Percentiles rank a stretch among this genome's conserved stretches.
These are phyloP conservation scores for Cryptosporidium ryanae DNA, from an alignment of 169 alveolate species.

Conservation along the genomic window DNA sequence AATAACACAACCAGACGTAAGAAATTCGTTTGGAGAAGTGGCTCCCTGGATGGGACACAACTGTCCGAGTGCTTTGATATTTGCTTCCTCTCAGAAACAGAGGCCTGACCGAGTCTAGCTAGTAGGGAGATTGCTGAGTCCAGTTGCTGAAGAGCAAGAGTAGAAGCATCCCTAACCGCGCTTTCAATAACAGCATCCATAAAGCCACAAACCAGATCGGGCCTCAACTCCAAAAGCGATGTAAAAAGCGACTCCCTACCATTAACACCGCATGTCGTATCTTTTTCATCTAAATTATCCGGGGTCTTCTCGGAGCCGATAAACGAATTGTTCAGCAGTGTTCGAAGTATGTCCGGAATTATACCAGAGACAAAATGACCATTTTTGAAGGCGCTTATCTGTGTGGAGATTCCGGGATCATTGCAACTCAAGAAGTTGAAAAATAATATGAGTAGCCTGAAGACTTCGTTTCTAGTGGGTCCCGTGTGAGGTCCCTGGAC, in stretches of 20 bases:
- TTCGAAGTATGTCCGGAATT: constrained; percentile 8
- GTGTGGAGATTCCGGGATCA: constrained; percentile 9
- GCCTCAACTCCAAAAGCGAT: constrained; percentile 47
- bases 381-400: neutral
- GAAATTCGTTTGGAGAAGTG: too few relatives aligned
- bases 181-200: constrained; percentile 48
- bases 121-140: constrained; percentile 35
- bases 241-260: constrained; percentile 22
- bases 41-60: too few relatives aligned
- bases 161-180: constrained; percentile 7
- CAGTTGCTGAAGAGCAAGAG: constrained; percentile 23
- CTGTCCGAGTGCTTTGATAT: neutral
- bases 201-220: constrained; percentile 44
- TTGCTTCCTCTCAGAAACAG: constrained; percentile 16
- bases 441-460: constrained; percentile 10
- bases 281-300: constrained; percentile 10
- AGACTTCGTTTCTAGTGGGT: constrained; percentile 27
- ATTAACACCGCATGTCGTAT: neutral
- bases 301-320: neutral
- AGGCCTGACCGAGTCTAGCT: constrained; percentile 58
- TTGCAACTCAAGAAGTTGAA: neutral
- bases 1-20: too few relatives aligned
- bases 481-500: constrained; percentile 2
- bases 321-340: constrained; percentile 4
- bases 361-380: constrained; percentile 10